Evolutionary conservation across 2,329 filamentous ascomycete species (phyloP).

Genomic region (Xenoacremonium recifei): DNA sequence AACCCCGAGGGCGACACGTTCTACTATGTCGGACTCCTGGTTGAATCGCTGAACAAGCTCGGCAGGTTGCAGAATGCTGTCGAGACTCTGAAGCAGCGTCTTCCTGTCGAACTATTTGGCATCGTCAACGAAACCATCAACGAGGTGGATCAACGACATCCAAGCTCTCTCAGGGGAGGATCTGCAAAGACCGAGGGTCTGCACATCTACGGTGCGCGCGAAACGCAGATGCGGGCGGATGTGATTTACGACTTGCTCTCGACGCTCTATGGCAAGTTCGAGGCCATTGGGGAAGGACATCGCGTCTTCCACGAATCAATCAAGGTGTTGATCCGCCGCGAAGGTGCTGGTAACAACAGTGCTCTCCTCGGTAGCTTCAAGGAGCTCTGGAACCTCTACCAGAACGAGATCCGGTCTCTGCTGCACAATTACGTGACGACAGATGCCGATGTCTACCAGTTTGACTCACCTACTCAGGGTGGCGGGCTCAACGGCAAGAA

Average conservation of each 20-base stretch:
- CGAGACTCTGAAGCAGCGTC: slow-evolving; percentile 84
- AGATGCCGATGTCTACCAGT: slow-evolving; percentile 73
- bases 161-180: slow-evolving; percentile 68
- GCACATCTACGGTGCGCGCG: slow-evolving; percentile 63
- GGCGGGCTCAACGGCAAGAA: slow-evolving; percentile 44
- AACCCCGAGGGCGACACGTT: slow-evolving; percentile 97
- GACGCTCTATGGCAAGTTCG: slow-evolving; percentile 94
- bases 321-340: slow-evolving; percentile 78
- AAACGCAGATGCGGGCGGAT: slow-evolving; percentile 75
- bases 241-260: slow-evolving; percentile 90
- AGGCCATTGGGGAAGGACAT: slow-evolving; percentile 94
- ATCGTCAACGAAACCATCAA: slow-evolving; percentile 94
- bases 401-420: slow-evolving; percentile 93
- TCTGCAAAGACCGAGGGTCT: slow-evolving; percentile 53
- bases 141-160: slow-evolving; percentile 89
- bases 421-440: slow-evolving; percentile 96
- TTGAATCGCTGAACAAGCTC: slow-evolving; percentile 88
- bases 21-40: slow-evolving; percentile 81
- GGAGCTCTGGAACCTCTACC: slow-evolving; percentile 95
- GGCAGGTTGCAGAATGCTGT: slow-evolving; percentile 82
- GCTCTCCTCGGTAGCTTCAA: slow-evolving; percentile 85
- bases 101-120: slow-evolving; percentile 90
- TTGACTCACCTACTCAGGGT: slow-evolving; percentile 53
- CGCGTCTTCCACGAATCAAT: slow-evolving; percentile 92
- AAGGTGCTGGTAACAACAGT: slow-evolving; percentile 64